phyloP scores from a whole-genome alignment of 2,329 filamentous ascomycete genomes.

The Penicillium sp. region DNA sequence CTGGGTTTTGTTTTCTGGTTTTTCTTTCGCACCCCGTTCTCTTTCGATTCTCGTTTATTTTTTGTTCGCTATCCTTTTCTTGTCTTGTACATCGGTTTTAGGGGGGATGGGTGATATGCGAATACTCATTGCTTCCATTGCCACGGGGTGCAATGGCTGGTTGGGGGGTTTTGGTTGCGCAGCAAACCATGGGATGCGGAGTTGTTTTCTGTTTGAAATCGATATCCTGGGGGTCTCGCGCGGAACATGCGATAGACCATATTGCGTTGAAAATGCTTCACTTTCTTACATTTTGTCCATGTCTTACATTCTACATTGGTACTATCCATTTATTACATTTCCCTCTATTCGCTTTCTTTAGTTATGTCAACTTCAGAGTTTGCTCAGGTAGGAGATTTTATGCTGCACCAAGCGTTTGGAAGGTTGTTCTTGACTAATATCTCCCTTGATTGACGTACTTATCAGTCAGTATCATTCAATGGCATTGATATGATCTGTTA shows the following conservation, averaged over 20 bases:
- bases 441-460: conserved; percentile 7
- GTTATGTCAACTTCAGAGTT: not conserved
- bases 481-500: not conserved
- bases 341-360: conserved; percentile 12
- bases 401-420: conserved; percentile 22
- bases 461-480: conserved; percentile 19
- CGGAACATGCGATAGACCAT: conserved; percentile 37
- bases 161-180: conserved; percentile 31
- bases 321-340: conserved; percentile 20
- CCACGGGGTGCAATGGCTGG: conserved; percentile 37
- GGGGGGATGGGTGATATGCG: conserved; percentile 34
- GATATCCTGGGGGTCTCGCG: conserved; percentile 39
- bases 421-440: conserved; percentile 9
- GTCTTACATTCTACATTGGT: conserved; percentile 12
- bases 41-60: conserved; percentile 27
- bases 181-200: conserved; percentile 46
- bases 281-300: conserved; percentile 19
- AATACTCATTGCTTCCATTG: conserved; percentile 36
- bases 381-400: conserved; percentile 5
- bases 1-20: conserved; percentile 37
- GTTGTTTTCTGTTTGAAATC: conserved; percentile 37
- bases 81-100: conserved; percentile 41
- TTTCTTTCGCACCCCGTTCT: conserved; percentile 13
- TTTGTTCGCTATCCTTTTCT: conserved; percentile 23
- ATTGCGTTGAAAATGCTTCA: conserved; percentile 34